Percentiles rank a stretch among this genome's conserved stretches.
phyloP scores from a whole-genome alignment of 2,329 filamentous ascomycete species.

The Trichophyton verrucosum region DNA sequence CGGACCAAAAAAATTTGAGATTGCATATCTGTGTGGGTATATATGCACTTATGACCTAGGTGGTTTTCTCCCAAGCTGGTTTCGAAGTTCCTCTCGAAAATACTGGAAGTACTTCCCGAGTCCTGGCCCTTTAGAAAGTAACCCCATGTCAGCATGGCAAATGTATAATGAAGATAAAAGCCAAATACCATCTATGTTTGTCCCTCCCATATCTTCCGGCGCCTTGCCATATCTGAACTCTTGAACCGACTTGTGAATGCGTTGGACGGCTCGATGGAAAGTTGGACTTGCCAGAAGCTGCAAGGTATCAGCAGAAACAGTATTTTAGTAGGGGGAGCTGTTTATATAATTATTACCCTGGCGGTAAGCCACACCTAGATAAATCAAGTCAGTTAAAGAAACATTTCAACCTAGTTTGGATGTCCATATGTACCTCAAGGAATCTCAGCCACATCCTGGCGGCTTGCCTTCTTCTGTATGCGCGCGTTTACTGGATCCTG shows the following conservation, averaged over 20 bases:
- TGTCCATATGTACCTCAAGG: constrained; percentile 23
- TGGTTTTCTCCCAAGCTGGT: constrained; percentile 17
- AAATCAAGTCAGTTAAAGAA: constrained; percentile 10
- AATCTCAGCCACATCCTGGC: constrained; percentile 18
- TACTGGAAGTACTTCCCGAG: constrained; percentile 18
- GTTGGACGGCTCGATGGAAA: constrained; percentile 34
- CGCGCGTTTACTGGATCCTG: background rate
- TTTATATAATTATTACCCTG: constrained; percentile 21
- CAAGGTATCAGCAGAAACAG: constrained; percentile 17
- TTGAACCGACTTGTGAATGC: constrained; percentile 32
- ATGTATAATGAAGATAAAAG: background rate
- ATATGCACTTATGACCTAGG: background rate
- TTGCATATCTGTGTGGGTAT: background rate
- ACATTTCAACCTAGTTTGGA: constrained; percentile 3
- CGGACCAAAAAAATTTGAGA: background rate
- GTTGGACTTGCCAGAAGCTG: constrained; percentile 33
- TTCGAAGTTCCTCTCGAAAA: constrained; percentile 22
- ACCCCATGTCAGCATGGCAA: background rate
- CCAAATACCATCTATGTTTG: constrained; percentile 24
- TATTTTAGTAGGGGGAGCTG: constrained; percentile 26
- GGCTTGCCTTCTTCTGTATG: background rate
- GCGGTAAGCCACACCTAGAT: constrained; percentile 27
- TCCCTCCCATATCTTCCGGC: constrained; percentile 33
- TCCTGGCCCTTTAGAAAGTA: constrained; percentile 10
- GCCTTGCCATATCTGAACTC: constrained; percentile 31